phyloP scores from a whole-genome alignment of 805 yeast species.

The Brettanomyces nanus region DNA sequence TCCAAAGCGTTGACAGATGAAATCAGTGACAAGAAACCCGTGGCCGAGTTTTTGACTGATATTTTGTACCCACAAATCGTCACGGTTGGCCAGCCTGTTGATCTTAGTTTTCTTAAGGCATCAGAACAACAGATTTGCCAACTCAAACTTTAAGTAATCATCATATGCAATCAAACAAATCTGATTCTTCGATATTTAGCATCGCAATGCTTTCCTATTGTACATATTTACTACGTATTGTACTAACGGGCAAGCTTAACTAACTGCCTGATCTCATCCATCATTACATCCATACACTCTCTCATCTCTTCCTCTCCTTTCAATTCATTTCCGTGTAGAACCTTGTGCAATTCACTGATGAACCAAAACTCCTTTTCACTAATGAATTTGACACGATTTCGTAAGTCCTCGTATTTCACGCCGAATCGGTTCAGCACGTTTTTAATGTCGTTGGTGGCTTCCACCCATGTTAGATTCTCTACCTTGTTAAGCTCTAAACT shows the following conservation, averaged over 20 bases:
- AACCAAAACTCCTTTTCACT: constrained; percentile 9
- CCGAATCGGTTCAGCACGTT: constrained; percentile 12
- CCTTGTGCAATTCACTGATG: constrained; percentile 9
- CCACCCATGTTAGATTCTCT: constrained; percentile 8
- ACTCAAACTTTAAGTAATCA: no score
- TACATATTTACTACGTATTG: no score
- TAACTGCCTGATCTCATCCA: constrained; percentile 8
- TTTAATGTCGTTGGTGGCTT: constrained; percentile 14
- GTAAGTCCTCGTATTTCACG: constrained; percentile 7
- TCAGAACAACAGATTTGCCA: constrained; percentile 1
- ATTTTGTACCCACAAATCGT: constrained; percentile 68
- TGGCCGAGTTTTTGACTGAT: constrained; percentile 71
- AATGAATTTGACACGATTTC: constrained; percentile 8
- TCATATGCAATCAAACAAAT: background rate
- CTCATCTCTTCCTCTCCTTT: constrained; percentile 6
- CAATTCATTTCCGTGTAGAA: constrained; percentile 7
- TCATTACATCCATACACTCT: constrained; percentile 8
- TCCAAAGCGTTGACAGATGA: constrained; percentile 67
- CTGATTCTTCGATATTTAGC: no score
- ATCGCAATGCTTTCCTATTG: background rate
- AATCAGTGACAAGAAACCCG: constrained; percentile 54
- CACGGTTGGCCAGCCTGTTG: constrained; percentile 31
- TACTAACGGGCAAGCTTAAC: no score
- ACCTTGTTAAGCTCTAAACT: constrained; percentile 8
- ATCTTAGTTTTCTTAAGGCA: constrained; percentile 23